These are phyloP conservation scores for Arabidopsis thaliana DNA, from an alignment of 345 rosid species.

Conservation along the genomic window TAIR10.1 NC_003075.7:18153001-18153500, in stretches of 20 bases:
- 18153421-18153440: conserved; percentile 32
- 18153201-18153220: conserved; percentile 38
- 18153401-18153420: conserved; percentile 22
- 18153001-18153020: conserved; percentile 31
- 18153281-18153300: conserved; percentile 32
- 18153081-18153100: conserved; percentile 29
- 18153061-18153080: conserved; percentile 34
- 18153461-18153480: conserved; percentile 3
- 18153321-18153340: conserved; percentile 31
- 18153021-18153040: conserved; percentile 35
- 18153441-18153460: conserved; percentile 35
- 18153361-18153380: conserved; percentile 20
- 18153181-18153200: conserved; percentile 38
- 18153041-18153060: conserved; percentile 9
- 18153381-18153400: conserved; percentile 38
- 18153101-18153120: conserved; percentile 38
- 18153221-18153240: conserved; percentile 14
- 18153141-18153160: background rate
- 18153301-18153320: conserved; percentile 18
- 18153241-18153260: conserved; percentile 40
- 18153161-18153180: conserved; percentile 2
- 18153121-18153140: conserved; percentile 10
- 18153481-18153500: conserved; percentile 31
- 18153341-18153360: conserved; percentile 31
- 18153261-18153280: conserved; percentile 30